A percentile compares a stretch with the other conserved stretches of the same genome.
Conservation (phyloP, 2,329 filamentous ascomycete species). For the Monosporascus sp. region DNA sequence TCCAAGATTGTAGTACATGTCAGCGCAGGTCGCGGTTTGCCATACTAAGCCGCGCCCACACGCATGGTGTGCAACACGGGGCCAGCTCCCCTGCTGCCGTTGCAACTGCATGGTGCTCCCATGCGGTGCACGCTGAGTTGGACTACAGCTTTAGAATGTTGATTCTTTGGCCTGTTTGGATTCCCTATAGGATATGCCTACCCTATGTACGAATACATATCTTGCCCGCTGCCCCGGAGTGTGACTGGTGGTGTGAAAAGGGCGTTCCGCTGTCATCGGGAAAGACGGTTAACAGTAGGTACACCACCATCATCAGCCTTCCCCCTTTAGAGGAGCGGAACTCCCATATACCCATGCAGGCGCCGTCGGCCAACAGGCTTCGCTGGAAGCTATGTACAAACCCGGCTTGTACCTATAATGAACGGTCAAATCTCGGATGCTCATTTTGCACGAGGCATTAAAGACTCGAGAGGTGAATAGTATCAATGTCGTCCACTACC, state of each 20-base stretch:
- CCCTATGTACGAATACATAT: not conserved
- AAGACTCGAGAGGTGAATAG: not conserved
- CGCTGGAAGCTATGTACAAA: not conserved
- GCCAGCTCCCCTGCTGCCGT: not conserved
- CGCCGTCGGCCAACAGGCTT: not conserved
- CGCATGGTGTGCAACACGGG: not conserved
- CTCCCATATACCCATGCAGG: not conserved
- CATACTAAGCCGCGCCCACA: too few relatives aligned
- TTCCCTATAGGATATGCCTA: not conserved
- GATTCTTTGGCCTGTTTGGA: not conserved
- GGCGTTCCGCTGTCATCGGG: not conserved
- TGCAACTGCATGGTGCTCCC: not conserved
- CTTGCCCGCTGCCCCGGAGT: not conserved
- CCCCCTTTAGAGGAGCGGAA: not conserved
- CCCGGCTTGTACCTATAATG: not conserved
- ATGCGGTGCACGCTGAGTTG: not conserved
- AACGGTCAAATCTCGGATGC: not conserved
- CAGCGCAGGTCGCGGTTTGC: too few relatives aligned
- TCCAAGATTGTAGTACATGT: too few relatives aligned
- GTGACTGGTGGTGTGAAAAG: not conserved
- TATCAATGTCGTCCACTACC: not conserved
- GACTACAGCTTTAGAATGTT: not conserved
- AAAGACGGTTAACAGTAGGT: not conserved
- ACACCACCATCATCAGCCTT: not conserved
- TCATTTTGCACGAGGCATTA: not conserved